These are phyloP conservation scores for Rhodotorula sp. DNA, from an alignment of 1,284 basidiomycete species.

Conservation along the genomic window DNA sequence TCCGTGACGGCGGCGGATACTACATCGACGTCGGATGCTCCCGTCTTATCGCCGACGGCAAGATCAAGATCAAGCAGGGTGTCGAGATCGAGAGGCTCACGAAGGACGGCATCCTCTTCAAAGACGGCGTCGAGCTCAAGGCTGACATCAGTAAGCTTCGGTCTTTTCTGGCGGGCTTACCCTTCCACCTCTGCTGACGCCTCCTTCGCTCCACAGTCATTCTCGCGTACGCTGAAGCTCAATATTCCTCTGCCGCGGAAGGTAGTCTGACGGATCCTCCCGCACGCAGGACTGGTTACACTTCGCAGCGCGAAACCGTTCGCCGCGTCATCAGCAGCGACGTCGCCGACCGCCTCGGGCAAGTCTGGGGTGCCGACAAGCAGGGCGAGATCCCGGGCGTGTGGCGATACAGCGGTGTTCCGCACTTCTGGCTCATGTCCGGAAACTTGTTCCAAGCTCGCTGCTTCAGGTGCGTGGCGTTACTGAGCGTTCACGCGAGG, in stretches of 20 bases:
- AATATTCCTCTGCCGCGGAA: not conserved
- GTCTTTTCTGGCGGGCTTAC: not conserved
- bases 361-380: constrained; percentile 60
- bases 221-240: constrained; percentile 12
- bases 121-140: constrained; percentile 47
- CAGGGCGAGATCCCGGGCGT: constrained; percentile 58
- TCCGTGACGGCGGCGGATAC: constrained; percentile 46
- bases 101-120: constrained; percentile 46
- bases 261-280: not conserved
- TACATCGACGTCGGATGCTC: constrained; percentile 46
- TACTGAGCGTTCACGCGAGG: not conserved
- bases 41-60: constrained; percentile 46
- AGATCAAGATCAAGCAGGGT: constrained; percentile 49
- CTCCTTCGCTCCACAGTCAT: not conserved
- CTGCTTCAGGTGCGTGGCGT: constrained; percentile 17
- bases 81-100: constrained; percentile 46
- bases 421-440: constrained; percentile 57
- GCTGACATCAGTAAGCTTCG: constrained; percentile 46
- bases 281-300: constrained; percentile 25
- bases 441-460: constrained; percentile 44
- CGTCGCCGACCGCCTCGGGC: constrained; percentile 54
- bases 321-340: constrained; percentile 56
- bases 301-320: constrained; percentile 50
- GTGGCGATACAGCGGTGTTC: constrained; percentile 55
- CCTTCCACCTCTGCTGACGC: not conserved